Evolutionary conservation across 768 basidiomycete species (phyloP).

Genomic region (Leccinum imitatum): DNA sequence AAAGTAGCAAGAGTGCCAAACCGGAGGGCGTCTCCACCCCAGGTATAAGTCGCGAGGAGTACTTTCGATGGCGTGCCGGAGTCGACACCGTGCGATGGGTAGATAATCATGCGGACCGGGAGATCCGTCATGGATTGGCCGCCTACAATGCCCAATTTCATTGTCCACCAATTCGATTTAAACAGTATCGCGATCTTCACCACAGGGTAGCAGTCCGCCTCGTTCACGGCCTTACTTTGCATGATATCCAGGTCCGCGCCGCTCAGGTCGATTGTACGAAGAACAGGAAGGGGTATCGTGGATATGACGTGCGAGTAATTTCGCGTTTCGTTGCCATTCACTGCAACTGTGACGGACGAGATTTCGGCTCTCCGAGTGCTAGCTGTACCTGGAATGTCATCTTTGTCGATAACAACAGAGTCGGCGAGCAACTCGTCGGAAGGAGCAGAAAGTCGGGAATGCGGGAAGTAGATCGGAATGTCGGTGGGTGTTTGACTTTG

Average conservation of each 20-base stretch:
- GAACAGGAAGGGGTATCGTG: slow-evolving; percentile 6
- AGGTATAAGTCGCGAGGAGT: slow-evolving; percentile 6
- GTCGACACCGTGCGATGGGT: slow-evolving; percentile 10
- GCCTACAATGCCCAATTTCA: slow-evolving; percentile 10
- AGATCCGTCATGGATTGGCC: slow-evolving; percentile 15
- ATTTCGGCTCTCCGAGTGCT: not conserved
- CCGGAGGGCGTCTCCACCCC: not conserved
- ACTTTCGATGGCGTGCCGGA: slow-evolving; percentile 11
- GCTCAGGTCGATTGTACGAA: slow-evolving; percentile 6
- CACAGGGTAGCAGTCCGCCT: not conserved
- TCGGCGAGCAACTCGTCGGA: not conserved
- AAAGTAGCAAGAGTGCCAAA: not conserved
- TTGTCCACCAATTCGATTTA: slow-evolving; percentile 16
- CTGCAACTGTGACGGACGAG: slow-evolving; percentile 9
- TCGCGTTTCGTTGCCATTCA: slow-evolving; percentile 7
- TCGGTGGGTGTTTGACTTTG: not conserved
- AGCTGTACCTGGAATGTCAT: not conserved
- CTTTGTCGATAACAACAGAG: not conserved
- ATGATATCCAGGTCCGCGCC: slow-evolving; percentile 5
- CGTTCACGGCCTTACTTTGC: slow-evolving; percentile 11
- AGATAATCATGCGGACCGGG: slow-evolving; percentile 7
- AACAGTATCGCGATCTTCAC: slow-evolving; percentile 12
- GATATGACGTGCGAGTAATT: slow-evolving; percentile 13
- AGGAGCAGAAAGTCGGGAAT: not conserved
- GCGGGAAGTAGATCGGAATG: not conserved